Percentiles rank a stretch among this genome's conserved stretches.
Evolutionary conservation across 2,329 filamentous ascomycete genomes (phyloP).

Genomic region (Alternaria burnsii): DNA sequence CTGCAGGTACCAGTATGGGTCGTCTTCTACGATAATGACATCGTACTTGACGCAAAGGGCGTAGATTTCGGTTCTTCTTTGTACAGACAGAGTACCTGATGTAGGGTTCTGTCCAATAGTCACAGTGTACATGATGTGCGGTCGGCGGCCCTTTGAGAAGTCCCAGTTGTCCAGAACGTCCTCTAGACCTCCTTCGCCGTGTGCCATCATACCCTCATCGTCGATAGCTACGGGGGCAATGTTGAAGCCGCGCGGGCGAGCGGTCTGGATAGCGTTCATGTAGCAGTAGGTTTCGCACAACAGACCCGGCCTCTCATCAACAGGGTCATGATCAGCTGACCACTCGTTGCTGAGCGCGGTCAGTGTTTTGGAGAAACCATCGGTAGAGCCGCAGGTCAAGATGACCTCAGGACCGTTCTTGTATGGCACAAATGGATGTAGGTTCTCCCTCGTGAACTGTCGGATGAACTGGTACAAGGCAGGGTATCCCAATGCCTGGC

Average conservation of each 20-base stretch:
- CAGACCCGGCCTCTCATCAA: constrained; percentile 76
- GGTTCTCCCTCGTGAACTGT: constrained; percentile 76
- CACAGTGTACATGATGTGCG: constrained; percentile 88
- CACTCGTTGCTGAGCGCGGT: constrained; percentile 80
- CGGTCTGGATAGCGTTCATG: constrained; percentile 75
- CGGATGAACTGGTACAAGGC: constrained; percentile 79
- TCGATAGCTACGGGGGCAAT: constrained; percentile 79
- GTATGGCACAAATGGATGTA: constrained; percentile 86
- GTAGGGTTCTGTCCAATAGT: constrained; percentile 94
- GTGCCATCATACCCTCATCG: constrained; percentile 77
- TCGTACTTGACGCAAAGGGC: constrained; percentile 83
- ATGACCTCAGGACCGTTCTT: constrained; percentile 77
- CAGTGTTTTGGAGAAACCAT: constrained; percentile 82
- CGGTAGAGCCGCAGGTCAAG: constrained; percentile 82
- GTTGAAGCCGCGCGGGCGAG: constrained; percentile 73
- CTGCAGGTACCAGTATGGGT: constrained; percentile 96
- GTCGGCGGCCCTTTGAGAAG: constrained; percentile 72
- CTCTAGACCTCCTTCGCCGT: constrained; percentile 75
- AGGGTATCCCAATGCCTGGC: constrained; percentile 81
- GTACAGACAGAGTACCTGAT: constrained; percentile 74
- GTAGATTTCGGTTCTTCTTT: constrained; percentile 81
- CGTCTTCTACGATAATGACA: constrained; percentile 90
- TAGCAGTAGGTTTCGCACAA: constrained; percentile 84
- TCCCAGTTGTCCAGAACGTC: constrained; percentile 89
- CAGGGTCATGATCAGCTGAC: constrained; percentile 72